Evolutionary conservation across 2,329 filamentous ascomycete species (phyloP).

Genomic region (Colletotrichum cereale): DNA sequence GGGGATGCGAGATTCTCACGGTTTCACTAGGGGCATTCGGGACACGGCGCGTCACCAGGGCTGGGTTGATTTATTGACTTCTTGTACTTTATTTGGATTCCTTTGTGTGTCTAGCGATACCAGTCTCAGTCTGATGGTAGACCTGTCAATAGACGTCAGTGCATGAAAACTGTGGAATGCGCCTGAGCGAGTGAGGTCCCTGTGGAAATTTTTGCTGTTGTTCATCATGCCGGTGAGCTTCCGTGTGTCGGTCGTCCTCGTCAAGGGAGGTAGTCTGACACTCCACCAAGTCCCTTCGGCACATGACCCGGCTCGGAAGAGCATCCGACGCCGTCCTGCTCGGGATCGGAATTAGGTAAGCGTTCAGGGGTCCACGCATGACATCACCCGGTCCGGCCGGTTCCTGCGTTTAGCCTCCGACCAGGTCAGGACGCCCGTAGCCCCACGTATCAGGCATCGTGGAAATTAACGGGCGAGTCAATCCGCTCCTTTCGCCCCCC

Average conservation of each 20-base stretch:
- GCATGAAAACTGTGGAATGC: background rate
- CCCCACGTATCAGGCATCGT: slow-evolving; percentile 33
- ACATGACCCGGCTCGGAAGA: slow-evolving; percentile 10
- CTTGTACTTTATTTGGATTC: slow-evolving; percentile 37
- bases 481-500: slow-evolving; percentile 3
- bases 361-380: slow-evolving; percentile 8
- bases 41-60: slow-evolving; percentile 11
- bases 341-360: slow-evolving; percentile 21
- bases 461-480: slow-evolving; percentile 22
- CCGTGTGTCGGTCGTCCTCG: background rate
- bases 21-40: slow-evolving; percentile 20
- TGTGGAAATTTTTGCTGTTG: background rate
- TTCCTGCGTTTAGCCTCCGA: slow-evolving; percentile 17
- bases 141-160: slow-evolving; percentile 39
- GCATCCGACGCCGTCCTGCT: slow-evolving; percentile 6
- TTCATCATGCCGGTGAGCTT: background rate
- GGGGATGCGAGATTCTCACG: slow-evolving; percentile 5
- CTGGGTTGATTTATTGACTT: slow-evolving; percentile 28
- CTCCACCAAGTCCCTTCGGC: background rate
- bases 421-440: slow-evolving; percentile 1
- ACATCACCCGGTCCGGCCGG: slow-evolving; percentile 31
- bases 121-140: slow-evolving; percentile 30
- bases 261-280: background rate
- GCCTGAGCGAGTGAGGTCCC: background rate
- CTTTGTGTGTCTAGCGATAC: slow-evolving; percentile 37